Percentiles rank a stretch among this genome's conserved stretches.
Evolutionary conservation across 331 rosid genomes (phyloP).

Genomic region (Arachis monticola): DNA sequence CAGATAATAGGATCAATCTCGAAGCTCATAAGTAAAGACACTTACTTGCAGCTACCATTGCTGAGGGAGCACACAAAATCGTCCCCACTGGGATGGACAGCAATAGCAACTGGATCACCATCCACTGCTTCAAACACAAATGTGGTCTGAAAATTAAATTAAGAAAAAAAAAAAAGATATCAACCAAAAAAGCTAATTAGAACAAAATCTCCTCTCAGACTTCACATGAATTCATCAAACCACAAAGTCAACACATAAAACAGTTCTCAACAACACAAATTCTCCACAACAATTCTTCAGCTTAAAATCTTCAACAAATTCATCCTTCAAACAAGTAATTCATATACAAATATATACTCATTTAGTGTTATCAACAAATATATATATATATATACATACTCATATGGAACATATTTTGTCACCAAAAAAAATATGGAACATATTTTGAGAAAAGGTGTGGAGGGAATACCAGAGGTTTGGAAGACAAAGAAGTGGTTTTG

Average conservation of each 20-base stretch:
- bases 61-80: constrained; percentile 79
- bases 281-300: constrained; percentile 20
- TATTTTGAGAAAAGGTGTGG: not conserved
- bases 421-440: too few relatives aligned
- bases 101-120: constrained; percentile 76
- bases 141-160: constrained; percentile 49
- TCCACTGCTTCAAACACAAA: constrained; percentile 79
- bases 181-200: constrained; percentile 4
- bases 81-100: constrained; percentile 88
- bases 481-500: constrained; percentile 63
- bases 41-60: constrained; percentile 94
- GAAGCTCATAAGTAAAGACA: constrained; percentile 13
- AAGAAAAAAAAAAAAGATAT: not conserved
- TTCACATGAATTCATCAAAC: constrained; percentile 2
- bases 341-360: not conserved
- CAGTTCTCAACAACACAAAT: constrained; percentile 23
- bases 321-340: not conserved
- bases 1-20: constrained; percentile 15
- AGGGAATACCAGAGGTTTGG: constrained; percentile 71
- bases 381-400: not conserved
- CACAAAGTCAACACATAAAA: constrained; percentile 4
- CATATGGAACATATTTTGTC: not conserved
- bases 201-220: constrained; percentile 18
- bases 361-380: not conserved
- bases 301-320: constrained; percentile 1